These are phyloP conservation scores for Aspergillus pseudonomiae DNA, from an alignment of 2,329 filamentous ascomycete genomes.

Conservation along the genomic window DNA sequence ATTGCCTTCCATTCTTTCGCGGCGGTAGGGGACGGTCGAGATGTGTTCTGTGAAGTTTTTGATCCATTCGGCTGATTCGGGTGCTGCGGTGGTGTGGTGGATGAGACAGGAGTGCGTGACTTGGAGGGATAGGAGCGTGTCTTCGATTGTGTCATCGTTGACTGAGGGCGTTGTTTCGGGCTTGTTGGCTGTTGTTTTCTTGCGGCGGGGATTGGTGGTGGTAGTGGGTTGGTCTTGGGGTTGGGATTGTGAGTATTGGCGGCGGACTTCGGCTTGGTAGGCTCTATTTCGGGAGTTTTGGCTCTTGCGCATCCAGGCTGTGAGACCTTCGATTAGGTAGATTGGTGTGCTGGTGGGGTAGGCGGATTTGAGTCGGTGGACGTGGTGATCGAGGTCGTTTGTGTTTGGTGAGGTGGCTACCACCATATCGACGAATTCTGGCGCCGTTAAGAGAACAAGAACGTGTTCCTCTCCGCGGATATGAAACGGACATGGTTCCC, in stretches of 20 bases:
- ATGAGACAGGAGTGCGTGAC: slow-evolving; percentile 68
- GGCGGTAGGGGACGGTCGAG: slow-evolving; percentile 72
- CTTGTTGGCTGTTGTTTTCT: slow-evolving; percentile 42
- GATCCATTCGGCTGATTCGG: slow-evolving; percentile 74
- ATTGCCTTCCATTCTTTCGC: slow-evolving; percentile 51
- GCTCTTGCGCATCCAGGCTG: slow-evolving; percentile 69
- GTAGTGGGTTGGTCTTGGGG: slow-evolving; percentile 30
- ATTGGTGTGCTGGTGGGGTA: slow-evolving; percentile 61
- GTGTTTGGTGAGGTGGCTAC: slow-evolving; percentile 49
- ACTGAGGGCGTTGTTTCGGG: slow-evolving; percentile 54
- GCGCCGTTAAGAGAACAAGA: slow-evolving; percentile 63
- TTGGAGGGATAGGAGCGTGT: slow-evolving; percentile 71
- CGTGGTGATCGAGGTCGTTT: slow-evolving; percentile 60
- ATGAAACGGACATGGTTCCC: slow-evolving; percentile 61
- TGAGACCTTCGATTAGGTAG: slow-evolving; percentile 73
- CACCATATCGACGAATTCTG: slow-evolving; percentile 67
- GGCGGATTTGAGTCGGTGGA: slow-evolving; percentile 56
- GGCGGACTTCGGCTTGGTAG: slow-evolving; percentile 67
- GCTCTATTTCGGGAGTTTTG: slow-evolving; percentile 67
- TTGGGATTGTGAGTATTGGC: slow-evolving; percentile 41
- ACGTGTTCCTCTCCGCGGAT: slow-evolving; percentile 62
- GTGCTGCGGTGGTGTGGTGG: slow-evolving; percentile 64
- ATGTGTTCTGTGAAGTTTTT: slow-evolving; percentile 76
- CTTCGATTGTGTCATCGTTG: slow-evolving; percentile 70
- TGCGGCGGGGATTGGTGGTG: slow-evolving; percentile 22